Evolutionary conservation across 2,329 filamentous ascomycete genomes (phyloP), one percentile per base, ranked within the genome.

Genomic region (Epichloe brachyelytri): DNA sequence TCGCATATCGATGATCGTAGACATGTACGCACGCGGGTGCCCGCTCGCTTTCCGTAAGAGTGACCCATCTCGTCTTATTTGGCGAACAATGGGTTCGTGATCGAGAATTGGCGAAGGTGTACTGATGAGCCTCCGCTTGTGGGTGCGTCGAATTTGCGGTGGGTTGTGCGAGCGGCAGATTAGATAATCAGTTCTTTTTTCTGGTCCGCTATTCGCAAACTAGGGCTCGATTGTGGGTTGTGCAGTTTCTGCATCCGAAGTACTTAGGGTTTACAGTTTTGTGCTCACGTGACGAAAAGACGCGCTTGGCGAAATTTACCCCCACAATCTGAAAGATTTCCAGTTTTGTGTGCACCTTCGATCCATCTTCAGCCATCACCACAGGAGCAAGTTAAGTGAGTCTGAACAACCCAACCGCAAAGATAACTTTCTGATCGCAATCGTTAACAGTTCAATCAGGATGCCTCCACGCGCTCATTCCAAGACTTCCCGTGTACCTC

Each of bases 401-500:
- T 67, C 26, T 34, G 17, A 50, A 34, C 46, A 40, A 51, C 33
- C 36, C 46, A 40, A 51, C 33, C 36, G 40, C 14, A 3, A 10
- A 30, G 40, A 34, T 15, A 34, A 40, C 3, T 2, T n/a, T 11
- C 26, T 4, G 4, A 40, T 14, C 36, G n/a, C 20, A 34, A 30
- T 15, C 2, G 40, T 59, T 65, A 62, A 67, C 59, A 59, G 17
- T 17, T 37, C 45, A 51, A 30, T 53, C 55, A 70, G 67, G 57
- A 70, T 70, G 68, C 63, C 68, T 65, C 68, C 68, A 54, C 68
- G 68, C 72, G 86, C 85, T 67, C 95, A 96, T 80, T 94, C 86
- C 73, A 98, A 98, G 88, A 98, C 93, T 82, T 94, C 94, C 75
- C 95, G 95, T 86, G 89, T 95, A 80, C 90, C 91, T 70, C 82